Conservation (phyloP, 176 grass and related monocot genomes). For the Elymus sibiricus region DNA sequence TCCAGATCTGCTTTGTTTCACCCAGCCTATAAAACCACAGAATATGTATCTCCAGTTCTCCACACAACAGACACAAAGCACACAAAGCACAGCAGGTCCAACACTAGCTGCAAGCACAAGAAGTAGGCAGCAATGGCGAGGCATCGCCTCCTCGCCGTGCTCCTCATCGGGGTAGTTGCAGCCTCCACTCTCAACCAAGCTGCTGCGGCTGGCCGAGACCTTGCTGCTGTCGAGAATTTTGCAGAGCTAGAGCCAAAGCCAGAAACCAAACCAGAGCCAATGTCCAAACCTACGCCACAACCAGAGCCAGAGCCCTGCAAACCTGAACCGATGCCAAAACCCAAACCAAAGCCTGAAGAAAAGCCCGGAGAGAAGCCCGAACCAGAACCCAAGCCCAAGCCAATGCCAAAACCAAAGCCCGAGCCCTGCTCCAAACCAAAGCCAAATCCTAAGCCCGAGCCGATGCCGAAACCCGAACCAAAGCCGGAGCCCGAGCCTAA, state of each 20-base stretch:
- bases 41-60: not conserved
- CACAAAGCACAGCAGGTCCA: too few relatives aligned
- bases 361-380: not conserved
- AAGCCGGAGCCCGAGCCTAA: not conserved
- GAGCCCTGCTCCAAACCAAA: not conserved
- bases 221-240: not conserved
- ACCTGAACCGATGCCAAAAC: not conserved
- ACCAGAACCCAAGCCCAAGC: not conserved
- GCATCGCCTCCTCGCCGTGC: conserved; percentile 4
- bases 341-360: not conserved
- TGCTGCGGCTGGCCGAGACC: not conserved
- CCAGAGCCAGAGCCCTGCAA: not conserved
- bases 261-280: not conserved
- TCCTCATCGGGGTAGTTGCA: not conserved
- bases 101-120: too few relatives aligned
- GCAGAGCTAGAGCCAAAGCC: not conserved
- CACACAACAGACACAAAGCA: too few relatives aligned
- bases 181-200: not conserved
- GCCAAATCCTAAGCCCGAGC: not conserved
- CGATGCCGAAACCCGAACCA: not conserved
- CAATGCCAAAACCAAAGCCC: not conserved
- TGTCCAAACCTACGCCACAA: not conserved
- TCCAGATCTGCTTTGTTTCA: not conserved
- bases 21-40: not conserved
- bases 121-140: not conserved